A percentile compares a stretch with the other conserved stretches of the same genome.
Conservation (phyloP, 2,329 filamentous ascomycete genomes). For the Trichoderma simmonsii region DNA sequence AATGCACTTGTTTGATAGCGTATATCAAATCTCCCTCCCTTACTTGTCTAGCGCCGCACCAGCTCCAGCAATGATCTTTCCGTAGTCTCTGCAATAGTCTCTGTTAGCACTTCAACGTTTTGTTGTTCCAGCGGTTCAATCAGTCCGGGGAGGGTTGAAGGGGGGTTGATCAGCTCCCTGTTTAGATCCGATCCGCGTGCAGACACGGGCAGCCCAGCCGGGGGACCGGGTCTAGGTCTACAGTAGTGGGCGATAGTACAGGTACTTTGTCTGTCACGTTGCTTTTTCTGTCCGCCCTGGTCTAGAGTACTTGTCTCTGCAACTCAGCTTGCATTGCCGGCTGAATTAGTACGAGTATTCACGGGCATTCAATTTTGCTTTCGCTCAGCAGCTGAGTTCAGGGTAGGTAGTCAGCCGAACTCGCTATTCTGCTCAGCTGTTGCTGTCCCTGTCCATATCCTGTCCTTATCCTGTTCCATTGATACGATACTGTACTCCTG, state of each 20-base stretch:
- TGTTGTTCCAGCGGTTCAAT: neutral
- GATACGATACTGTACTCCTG: neutral
- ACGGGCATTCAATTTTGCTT: neutral
- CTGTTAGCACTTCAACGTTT: neutral
- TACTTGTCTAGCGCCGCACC: neutral
- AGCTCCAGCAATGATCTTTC: neutral
- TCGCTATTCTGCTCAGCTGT: neutral
- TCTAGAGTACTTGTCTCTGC: neutral
- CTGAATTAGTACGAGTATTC: neutral
- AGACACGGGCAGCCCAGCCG: neutral
- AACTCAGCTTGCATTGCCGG: neutral
- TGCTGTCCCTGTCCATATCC: neutral
- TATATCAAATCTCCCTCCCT: neutral
- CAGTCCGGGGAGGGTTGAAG: neutral
- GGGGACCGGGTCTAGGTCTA: neutral
- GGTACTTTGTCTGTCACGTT: neutral
- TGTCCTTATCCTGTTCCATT: neutral
- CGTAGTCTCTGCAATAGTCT: neutral
- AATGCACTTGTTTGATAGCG: neutral
- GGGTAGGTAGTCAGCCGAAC: neutral
- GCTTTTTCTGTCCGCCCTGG: neutral
- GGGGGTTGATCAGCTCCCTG: neutral
- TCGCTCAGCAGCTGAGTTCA: neutral
- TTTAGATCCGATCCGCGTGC: constrained; percentile 15
- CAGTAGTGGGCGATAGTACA: neutral